Evolutionary conservation across 1,139 yeast species (phyloP), one percentile per base, ranked within the genome.

Genomic region (Blastobotrys serpentis): DNA sequence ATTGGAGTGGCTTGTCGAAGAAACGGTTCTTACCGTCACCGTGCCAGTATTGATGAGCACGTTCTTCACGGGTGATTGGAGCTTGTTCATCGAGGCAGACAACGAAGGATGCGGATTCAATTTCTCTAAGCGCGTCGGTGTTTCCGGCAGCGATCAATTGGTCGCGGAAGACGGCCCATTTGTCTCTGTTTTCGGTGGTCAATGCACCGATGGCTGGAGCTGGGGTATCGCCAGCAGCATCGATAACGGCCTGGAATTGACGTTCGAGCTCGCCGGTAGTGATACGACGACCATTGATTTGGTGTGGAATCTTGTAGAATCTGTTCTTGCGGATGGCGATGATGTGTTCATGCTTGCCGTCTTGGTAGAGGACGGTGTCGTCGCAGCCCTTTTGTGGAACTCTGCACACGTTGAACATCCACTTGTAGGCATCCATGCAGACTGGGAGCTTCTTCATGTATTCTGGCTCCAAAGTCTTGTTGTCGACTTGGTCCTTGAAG

Each of bases 341-440:
- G 58, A 88, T 77, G 70, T 82, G 88, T 63, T 84, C 79, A 69
- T 87, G 81, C 23, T 37, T 17, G 14, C 21, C 17, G 11, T 29
- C 33, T 4, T 17, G 41, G 59, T 74, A 72, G 54, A 65, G 49
- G 22, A 54, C 59, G 33, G 61, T 56, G 37, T 52, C 57, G 51
- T 66, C 71, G 19, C 61, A 53, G 42, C 76, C 73, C 32, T 56
- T 59, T 42, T 53, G 58, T 18, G 76, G 68, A 44, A 86, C 78
- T 64, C 98, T 79, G 52, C 87, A 79, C 65, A 85, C 86, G 73
- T 89, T 88, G 75, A 92, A 92, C 96, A 92, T 86, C 73, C 82
- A 80, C 63, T 79, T 80, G 78, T 87, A 90, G 33, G 95, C 85
- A 67, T 88, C 90, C 98, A 90, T 90, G 71, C 97, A 90, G 66